Evolutionary conservation across 2,329 filamentous ascomycete genomes (phyloP), one percentile per base, ranked within the genome.

Genomic region (Fusarium kyushuense): DNA sequence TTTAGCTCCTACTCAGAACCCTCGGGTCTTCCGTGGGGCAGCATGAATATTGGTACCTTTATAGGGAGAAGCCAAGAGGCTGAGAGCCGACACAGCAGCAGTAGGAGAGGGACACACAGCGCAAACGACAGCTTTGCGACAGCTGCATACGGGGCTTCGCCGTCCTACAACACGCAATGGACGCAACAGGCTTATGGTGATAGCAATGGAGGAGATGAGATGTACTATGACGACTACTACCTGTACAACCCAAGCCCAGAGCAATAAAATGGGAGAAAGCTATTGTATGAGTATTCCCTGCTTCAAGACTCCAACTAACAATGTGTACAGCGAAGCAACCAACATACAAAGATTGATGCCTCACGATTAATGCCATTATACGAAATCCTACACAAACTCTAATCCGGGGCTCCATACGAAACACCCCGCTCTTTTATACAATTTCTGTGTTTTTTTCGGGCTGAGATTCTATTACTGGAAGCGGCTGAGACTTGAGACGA

Each of bases 11-110:
- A 86, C 48, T 72, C 79, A 35, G 82, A 85, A 14, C 82, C 87
- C 4, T 89, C 89, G 0, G 91, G 91, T 0, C 80, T 93, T 5
- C 91, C 91, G 0, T 93, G 90, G 91, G 91, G 91, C 35, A 86
- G 89, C 21, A 78, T 92, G 67, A 90, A 85, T 63, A 83, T 93
- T 78, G 84, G 81, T 38, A 83, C 84, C 69, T 80, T 87, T 27
- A 77, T 87, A 0, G 76, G 82, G 10, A 79, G 81, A 51, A 86
- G 86, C 45, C 84, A 86, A 71, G 84, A 86, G 69, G 78, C 78
- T 10, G 79, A 82, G 60, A 83, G 82, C 69, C 78, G 79, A 32
- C 80, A 80, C 11, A 81, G 80, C 60, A 82, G 81, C 70, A 77
- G 81, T 69, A 76, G 78, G 11, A 76, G 75, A 17, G 79, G 74